These are phyloP conservation scores for Gypsophila paniculata DNA, from an alignment of 179 eudicot species.

Conservation along the genomic window DNA sequence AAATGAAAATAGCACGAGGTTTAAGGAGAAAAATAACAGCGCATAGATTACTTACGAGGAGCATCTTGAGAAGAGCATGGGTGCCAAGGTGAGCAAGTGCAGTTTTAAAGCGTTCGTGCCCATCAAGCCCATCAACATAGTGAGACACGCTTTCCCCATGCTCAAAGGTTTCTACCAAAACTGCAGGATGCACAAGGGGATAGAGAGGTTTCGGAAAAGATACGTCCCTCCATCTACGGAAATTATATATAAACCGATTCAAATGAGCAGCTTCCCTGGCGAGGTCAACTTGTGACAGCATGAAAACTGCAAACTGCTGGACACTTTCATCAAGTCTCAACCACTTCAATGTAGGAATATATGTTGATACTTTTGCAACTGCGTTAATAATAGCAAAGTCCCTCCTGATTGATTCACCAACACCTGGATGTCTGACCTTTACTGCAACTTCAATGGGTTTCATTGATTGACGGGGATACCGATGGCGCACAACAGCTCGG, in stretches of 20 bases:
- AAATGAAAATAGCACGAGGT: not conserved
- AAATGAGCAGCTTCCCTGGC: conserved; percentile 96
- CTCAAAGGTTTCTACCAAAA: conserved; percentile 91
- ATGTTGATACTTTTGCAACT: conserved; percentile 64
- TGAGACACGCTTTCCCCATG: conserved; percentile 88
- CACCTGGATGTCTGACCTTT: conserved; percentile 97
- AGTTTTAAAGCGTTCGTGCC: conserved; percentile 64
- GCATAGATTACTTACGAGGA: conserved; percentile 51
- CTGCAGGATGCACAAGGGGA: conserved; percentile 97
- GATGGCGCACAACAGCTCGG: conserved; percentile 67
- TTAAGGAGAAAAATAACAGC: not conserved
- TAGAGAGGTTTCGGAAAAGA: conserved; percentile 97
- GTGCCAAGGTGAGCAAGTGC: conserved; percentile 93
- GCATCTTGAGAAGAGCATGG: conserved; percentile 97
- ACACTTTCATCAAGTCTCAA: conserved; percentile 94
- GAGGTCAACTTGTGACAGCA: conserved; percentile 99
- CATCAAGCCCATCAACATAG: conserved; percentile 78
- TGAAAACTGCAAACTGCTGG: conserved; percentile 92
- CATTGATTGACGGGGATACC: conserved; percentile 55
- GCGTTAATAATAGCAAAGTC: conserved; percentile 87
- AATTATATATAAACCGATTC: conserved; percentile 88
- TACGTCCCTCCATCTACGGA: conserved; percentile 83
- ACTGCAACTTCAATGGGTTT: conserved; percentile 90
- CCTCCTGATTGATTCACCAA: conserved; percentile 80
- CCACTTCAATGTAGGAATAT: conserved; percentile 84